phyloP scores from a whole-genome alignment of 257 asterid species.

The Capsicum chinense region DNA sequence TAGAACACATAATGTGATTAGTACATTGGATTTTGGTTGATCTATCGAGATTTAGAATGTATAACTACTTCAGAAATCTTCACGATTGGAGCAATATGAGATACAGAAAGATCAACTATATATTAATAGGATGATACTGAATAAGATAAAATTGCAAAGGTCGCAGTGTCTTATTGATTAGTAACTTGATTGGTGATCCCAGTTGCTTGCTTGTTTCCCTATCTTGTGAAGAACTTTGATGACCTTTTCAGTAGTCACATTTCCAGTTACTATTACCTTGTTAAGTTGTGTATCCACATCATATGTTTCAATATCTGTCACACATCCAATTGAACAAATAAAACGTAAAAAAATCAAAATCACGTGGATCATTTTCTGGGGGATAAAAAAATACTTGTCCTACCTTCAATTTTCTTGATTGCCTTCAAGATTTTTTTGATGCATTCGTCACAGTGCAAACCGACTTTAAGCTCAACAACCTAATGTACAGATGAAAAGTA shows the following conservation, averaged over 20 bases:
- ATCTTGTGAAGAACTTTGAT: constrained; percentile 67
- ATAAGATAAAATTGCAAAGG: not conserved
- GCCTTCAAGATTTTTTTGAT: constrained; percentile 89
- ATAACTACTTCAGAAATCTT: too few species aligned
- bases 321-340: not conserved
- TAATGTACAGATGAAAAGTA: constrained; percentile 26
- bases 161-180: not conserved
- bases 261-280: constrained; percentile 86
- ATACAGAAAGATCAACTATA: too few species aligned
- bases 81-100: too few species aligned
- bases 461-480: constrained; percentile 91
- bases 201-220: constrained; percentile 74
- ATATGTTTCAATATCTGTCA: constrained; percentile 84
- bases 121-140: too few species aligned
- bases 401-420: constrained; percentile 93
- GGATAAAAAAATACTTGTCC: not conserved
- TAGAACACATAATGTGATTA: too few species aligned
- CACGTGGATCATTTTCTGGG: not conserved
- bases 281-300: constrained; percentile 60
- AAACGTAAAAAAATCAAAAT: too few species aligned
- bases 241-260: constrained; percentile 72
- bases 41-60: too few species aligned
- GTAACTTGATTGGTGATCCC: constrained; percentile 49
- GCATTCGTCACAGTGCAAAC: constrained; percentile 89
- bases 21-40: too few species aligned